Percentiles rank a stretch among this genome's conserved stretches.
Evolutionary conservation across 805 yeast genomes (phyloP).

Genomic region (Cephaloascus fragrans): DNA sequence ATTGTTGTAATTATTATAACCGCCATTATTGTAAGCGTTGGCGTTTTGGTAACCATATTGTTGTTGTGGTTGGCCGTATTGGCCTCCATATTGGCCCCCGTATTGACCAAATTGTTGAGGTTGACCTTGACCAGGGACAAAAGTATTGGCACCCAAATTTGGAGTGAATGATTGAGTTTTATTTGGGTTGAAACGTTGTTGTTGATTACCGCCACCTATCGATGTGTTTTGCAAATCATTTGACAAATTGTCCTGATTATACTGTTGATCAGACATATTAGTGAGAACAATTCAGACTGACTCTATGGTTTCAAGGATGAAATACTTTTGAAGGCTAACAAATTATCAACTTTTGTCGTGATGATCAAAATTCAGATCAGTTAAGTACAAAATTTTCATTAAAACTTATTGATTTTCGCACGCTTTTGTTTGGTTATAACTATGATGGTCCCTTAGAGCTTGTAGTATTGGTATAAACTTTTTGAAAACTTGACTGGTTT

Average conservation of each 20-base stretch:
- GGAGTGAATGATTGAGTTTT: slow-evolving; percentile 42
- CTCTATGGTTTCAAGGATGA: background rate
- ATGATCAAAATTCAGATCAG: too few species aligned
- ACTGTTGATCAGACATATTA: slow-evolving; percentile 22
- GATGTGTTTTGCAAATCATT: slow-evolving; percentile 33
- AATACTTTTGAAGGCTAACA: slow-evolving; percentile 2
- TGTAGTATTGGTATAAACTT: too few species aligned
- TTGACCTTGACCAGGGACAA: slow-evolving; percentile 26
- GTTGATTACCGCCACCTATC: slow-evolving; percentile 14
- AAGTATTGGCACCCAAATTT: slow-evolving; percentile 20
- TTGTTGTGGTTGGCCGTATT: slow-evolving; percentile 4
- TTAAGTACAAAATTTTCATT: background rate
- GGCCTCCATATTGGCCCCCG: slow-evolving; percentile 8
- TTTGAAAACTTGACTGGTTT: too few species aligned
- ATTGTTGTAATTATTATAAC: slow-evolving; percentile 11
- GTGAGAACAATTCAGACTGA: slow-evolving; percentile 4
- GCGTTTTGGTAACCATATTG: slow-evolving; percentile 17
- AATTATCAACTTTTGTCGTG: too few species aligned
- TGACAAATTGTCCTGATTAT: slow-evolving; percentile 32
- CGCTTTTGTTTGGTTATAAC: slow-evolving; percentile 1
- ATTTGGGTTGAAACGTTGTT: slow-evolving; percentile 37
- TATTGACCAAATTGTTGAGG: slow-evolving; percentile 7
- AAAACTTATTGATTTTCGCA: slow-evolving; percentile 1
- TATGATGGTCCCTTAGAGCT: too few species aligned
- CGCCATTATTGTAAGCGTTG: slow-evolving; percentile 13